Percentiles rank a stretch among this genome's conserved stretches.
phyloP scores from a whole-genome alignment of 306 rosid species.

The Delonix regia region DNA sequence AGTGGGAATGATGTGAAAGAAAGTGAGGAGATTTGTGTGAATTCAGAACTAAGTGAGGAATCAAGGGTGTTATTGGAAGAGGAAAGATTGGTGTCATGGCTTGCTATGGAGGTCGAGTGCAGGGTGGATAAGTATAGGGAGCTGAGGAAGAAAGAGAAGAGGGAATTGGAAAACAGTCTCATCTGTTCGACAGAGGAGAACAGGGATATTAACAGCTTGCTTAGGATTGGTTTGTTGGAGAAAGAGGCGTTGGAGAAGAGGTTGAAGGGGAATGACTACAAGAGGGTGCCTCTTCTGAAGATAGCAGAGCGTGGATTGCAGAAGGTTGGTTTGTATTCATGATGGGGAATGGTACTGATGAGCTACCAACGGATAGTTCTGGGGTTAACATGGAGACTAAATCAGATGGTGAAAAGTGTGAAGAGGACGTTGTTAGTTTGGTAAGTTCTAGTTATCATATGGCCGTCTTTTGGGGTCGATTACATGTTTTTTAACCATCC shows the following conservation, averaged over 20 bases:
- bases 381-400: conserved; percentile 38
- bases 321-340: conserved; percentile 81
- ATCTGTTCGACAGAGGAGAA: conserved; percentile 86
- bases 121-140: conserved; percentile 55
- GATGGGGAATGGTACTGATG: conserved; percentile 63
- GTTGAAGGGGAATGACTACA: conserved; percentile 56
- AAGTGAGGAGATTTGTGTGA: conserved; percentile 27
- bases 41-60: conserved; percentile 35
- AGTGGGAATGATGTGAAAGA: conserved; percentile 24
- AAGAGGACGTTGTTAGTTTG: conserved; percentile 70
- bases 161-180: conserved; percentile 70
- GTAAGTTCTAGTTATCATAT: conserved; percentile 44
- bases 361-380: conserved; percentile 48
- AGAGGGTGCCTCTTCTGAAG: conserved; percentile 66
- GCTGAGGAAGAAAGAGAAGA: conserved; percentile 63
- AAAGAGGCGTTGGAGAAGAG: conserved; percentile 82
- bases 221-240: conserved; percentile 75
- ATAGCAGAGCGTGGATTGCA: conserved; percentile 74
- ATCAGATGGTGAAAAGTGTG: conserved; percentile 67
- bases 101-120: conserved; percentile 48
- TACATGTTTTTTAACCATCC: background rate
- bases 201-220: conserved; percentile 69
- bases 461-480: background rate
- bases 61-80: conserved; percentile 43
- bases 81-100: conserved; percentile 33